Evolutionary conservation across 495 filamentous ascomycete species (phyloP), one percentile per base, ranked within the genome.

Genomic region (Extremus antarcticus): DNA sequence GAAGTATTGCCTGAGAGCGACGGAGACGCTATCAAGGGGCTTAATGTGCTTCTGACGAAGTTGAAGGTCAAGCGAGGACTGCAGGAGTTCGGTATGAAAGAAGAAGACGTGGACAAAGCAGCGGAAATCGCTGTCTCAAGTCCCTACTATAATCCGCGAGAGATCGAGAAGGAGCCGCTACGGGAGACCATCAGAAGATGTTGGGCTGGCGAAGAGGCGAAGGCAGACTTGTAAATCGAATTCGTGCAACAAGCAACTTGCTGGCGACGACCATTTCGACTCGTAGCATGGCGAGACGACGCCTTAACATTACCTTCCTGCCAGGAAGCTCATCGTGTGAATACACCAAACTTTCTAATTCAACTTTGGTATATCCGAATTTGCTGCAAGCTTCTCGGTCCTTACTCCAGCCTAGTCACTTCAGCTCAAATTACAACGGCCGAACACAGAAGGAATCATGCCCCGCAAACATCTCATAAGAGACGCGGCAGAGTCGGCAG

Each of bases 191-290:
- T 85, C 51, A 71, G 82, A 49, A 68, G 82, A 47, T 81, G 81
- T 13, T 87, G 80, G 78, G 80, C 79, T 45, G 83, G 81, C n/a
- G 82, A 87, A 63, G 73, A 73, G 22, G 82, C 82, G 19, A 73
- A 70, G 50, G 75, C 74, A 17, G 74, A 85, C 65, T 56, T 83
- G 63, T 83, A 73, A 38, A 40, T 47, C 35, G 35, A n/a, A n/a
- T n/a, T n/a, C n/a, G n/a, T n/a, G n/a, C n/a, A n/a, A n/a, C n/a
- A n/a, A n/a, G n/a, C n/a, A n/a, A n/a, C n/a, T n/a, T n/a, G n/a
- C n/a, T n/a, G n/a, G n/a, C n/a, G n/a, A n/a, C n/a, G n/a, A n/a
- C n/a, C n/a, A n/a, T n/a, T n/a, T n/a, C n/a, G n/a, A n/a, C n/a
- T n/a, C n/a, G n/a, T n/a, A n/a, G n/a, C n/a, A n/a, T n/a, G n/a